Evolutionary conservation across 176 grass and related monocot species (phyloP).

Genomic region (Cymbopogon citratus): DNA sequence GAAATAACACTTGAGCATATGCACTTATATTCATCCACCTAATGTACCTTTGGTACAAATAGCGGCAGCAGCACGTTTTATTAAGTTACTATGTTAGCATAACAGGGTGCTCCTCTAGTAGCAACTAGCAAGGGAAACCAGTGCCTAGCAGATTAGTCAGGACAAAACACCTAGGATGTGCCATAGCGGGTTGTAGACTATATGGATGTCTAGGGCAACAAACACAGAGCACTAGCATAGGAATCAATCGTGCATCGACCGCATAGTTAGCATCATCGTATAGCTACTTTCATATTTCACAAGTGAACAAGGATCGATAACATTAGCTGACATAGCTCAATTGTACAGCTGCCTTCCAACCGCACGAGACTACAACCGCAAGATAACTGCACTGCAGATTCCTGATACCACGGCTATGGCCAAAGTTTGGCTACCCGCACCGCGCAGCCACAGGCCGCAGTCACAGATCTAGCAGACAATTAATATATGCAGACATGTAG

Average conservation of each 20-base stretch:
- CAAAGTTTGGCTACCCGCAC: neutral
- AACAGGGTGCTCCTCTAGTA: neutral
- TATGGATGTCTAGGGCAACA: neutral
- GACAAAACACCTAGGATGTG: neutral
- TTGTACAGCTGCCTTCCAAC: neutral
- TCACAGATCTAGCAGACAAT: neutral
- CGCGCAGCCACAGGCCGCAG: neutral
- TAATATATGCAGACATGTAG: neutral
- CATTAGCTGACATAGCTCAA: neutral
- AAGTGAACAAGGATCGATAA: neutral
- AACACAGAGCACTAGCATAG: neutral
- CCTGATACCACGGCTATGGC: neutral
- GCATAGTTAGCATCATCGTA: neutral
- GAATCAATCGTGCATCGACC: neutral
- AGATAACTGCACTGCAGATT: neutral
- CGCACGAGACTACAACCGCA: neutral
- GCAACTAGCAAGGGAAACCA: neutral
- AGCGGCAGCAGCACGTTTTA: neutral
- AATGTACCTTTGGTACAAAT: neutral
- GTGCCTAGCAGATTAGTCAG: neutral
- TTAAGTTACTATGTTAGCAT: neutral
- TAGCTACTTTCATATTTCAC: constrained; percentile 12
- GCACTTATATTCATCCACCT: neutral
- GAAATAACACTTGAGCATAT: neutral
- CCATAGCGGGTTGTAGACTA: neutral